Evolutionary conservation across 306 rosid species (phyloP).

Genomic region (Myrica gale): DNA sequence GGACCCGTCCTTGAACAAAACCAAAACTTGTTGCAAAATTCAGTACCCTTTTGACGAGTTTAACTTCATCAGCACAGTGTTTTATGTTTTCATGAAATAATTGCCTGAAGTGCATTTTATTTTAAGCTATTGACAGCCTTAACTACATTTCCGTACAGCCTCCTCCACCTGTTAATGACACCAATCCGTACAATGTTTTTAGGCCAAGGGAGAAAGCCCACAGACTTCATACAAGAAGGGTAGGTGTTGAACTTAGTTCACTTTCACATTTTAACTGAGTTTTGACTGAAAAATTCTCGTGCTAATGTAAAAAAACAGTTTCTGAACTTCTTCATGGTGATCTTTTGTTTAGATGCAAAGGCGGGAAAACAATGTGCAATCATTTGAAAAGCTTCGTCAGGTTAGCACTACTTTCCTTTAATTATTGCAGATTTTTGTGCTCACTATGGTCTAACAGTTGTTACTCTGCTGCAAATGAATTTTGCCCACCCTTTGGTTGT

Average conservation of each 20-base stretch:
- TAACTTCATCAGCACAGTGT: neutral
- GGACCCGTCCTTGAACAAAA: constrained; percentile 5
- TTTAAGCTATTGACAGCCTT: constrained; percentile 35
- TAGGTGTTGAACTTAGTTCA: constrained; percentile 37
- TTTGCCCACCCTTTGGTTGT: neutral
- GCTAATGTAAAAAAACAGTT: neutral
- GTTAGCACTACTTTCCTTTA: constrained; percentile 32
- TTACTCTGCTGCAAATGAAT: neutral
- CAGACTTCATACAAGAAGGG: constrained; percentile 98
- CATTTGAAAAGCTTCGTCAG: constrained; percentile 99
- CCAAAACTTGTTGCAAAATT: neutral
- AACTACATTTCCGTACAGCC: constrained; percentile 59
- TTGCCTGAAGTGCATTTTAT: neutral
- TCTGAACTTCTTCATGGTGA: neutral
- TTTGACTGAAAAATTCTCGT: constrained; percentile 32
- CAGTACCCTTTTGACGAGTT: neutral
- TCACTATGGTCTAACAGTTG: neutral
- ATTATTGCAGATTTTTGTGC: constrained; percentile 6
- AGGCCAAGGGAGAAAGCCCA: constrained; percentile 99
- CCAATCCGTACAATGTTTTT: constrained; percentile 97
- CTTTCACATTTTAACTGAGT: constrained; percentile 25
- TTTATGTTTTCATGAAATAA: constrained; percentile 10
- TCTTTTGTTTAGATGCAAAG: constrained; percentile 79
- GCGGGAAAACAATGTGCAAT: constrained; percentile 96
- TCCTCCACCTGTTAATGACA: constrained; percentile 95